phyloP scores from a whole-genome alignment of 2,329 filamentous ascomycete genomes.

The Biscogniauxia sp. region DNA sequence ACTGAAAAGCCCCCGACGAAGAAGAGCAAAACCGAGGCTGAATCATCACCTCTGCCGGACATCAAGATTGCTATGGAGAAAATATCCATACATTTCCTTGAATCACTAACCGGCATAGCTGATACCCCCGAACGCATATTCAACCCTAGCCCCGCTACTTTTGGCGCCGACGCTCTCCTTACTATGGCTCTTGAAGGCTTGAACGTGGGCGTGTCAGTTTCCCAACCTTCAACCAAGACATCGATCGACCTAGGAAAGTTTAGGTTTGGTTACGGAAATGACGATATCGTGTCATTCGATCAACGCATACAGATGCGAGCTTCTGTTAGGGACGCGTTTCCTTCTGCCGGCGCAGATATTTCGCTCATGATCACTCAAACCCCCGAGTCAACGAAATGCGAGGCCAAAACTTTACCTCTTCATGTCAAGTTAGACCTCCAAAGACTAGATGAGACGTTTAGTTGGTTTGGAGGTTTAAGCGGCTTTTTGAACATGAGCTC shows the following conservation, averaged over 20 bases:
- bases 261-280: slow-evolving; percentile 60
- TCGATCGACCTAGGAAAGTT: slow-evolving; percentile 55
- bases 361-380: slow-evolving; percentile 51
- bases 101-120: slow-evolving; percentile 51
- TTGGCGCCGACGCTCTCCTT: slow-evolving; percentile 51
- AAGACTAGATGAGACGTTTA: slow-evolving; percentile 79
- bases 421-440: slow-evolving; percentile 75
- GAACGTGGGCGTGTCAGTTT: slow-evolving; percentile 30
- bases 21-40: slow-evolving; percentile 12
- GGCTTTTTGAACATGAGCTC: slow-evolving; percentile 85
- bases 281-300: slow-evolving; percentile 64
- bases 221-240: slow-evolving; percentile 30
- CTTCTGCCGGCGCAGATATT: slow-evolving; percentile 56
- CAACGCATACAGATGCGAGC: slow-evolving; percentile 54
- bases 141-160: slow-evolving; percentile 38
- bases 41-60: slow-evolving; percentile 31
- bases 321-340: slow-evolving; percentile 58
- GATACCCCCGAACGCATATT: slow-evolving; percentile 48
- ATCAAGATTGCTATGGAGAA: slow-evolving; percentile 47
- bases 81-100: slow-evolving; percentile 55
- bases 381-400: slow-evolving; percentile 48
- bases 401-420: slow-evolving; percentile 74
- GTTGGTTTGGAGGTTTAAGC: slow-evolving; percentile 87
- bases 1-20: slow-evolving; percentile 11
- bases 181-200: slow-evolving; percentile 49